Conservation (phyloP, 2,329 filamentous ascomycete genomes). For the Epicoccum nigrum region DNA sequence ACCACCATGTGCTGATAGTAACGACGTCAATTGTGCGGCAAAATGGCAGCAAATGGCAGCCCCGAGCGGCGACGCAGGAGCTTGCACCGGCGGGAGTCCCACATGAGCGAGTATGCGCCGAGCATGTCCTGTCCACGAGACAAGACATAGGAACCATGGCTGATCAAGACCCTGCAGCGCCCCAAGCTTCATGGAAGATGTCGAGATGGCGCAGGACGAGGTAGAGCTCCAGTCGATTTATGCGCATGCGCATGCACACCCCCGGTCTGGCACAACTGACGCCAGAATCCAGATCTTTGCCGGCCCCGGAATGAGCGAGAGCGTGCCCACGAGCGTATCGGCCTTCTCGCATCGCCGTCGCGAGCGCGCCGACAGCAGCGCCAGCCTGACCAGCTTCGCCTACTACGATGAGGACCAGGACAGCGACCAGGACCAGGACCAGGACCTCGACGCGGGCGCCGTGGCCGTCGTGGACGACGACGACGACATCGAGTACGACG, state of each 20-base stretch:
- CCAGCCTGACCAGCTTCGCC: conserved; percentile 72
- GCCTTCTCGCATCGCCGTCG: conserved; percentile 82
- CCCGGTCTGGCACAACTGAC: conserved; percentile 41
- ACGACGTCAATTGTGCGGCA: conserved; percentile 10
- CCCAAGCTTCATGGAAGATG: conserved; percentile 84
- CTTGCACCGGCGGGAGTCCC: conserved; percentile 71
- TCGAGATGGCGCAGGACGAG: conserved; percentile 99
- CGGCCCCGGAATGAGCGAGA: conserved; percentile 85
- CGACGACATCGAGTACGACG: conserved; percentile 42
- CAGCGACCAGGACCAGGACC: conserved; percentile 24
- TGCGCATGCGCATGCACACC: conserved; percentile 18
- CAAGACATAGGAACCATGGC: neutral
- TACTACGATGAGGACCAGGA: conserved; percentile 81
- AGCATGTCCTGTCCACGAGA: neutral
- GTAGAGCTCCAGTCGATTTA: conserved; percentile 55
- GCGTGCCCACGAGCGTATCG: conserved; percentile 91
- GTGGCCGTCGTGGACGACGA: conserved; percentile 39
- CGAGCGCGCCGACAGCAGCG: conserved; percentile 78
- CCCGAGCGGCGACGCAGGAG: conserved; percentile 44
- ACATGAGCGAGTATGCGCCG: conserved; percentile 58
- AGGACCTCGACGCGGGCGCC: conserved; percentile 23
- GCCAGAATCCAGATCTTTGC: conserved; percentile 70
- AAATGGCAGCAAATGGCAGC: conserved; percentile 43
- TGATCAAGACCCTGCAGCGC: conserved; percentile 6
- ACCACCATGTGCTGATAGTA: conserved; percentile 3